phyloP scores from a whole-genome alignment of 805 yeast species.

The Lipomyces spencermartinsiae region DNA sequence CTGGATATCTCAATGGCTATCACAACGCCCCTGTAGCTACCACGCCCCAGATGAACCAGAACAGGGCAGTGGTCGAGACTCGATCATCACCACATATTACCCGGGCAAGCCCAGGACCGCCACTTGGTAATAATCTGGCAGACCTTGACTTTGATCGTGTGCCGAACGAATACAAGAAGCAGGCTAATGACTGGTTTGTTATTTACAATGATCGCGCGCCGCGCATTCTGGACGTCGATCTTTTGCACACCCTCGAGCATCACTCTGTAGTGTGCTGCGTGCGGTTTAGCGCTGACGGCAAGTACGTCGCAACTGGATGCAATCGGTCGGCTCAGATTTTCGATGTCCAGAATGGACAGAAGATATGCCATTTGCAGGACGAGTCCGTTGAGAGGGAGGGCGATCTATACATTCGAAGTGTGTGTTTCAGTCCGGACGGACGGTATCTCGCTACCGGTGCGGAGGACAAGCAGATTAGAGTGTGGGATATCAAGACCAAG shows the following conservation, averaged over 20 bases:
- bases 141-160: conserved; percentile 82
- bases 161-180: conserved; percentile 77
- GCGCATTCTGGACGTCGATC: conserved; percentile 77
- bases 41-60: conserved; percentile 34
- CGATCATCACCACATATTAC: conserved; percentile 33
- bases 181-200: conserved; percentile 82
- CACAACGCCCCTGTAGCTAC: conserved; percentile 36
- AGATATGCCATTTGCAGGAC: conserved; percentile 84
- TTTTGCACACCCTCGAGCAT: conserved; percentile 89
- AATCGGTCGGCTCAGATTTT: conserved; percentile 94
- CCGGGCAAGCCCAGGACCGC: conserved; percentile 37
- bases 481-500: conserved; percentile 91
- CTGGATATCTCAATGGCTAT: conserved; percentile 36
- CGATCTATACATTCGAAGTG: conserved; percentile 92
- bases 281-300: conserved; percentile 88
- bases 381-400: conserved; percentile 74
- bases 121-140: conserved; percentile 47
- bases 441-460: conserved; percentile 93
- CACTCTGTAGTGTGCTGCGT: conserved; percentile 97
- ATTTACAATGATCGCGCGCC: conserved; percentile 89
- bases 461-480: conserved; percentile 76
- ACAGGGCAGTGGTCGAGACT: conserved; percentile 22
- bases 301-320: conserved; percentile 94
- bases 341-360: conserved; percentile 88
- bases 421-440: conserved; percentile 95